Conservation (phyloP, 139 green algal species). For the Coelastrella sp. region DNA sequence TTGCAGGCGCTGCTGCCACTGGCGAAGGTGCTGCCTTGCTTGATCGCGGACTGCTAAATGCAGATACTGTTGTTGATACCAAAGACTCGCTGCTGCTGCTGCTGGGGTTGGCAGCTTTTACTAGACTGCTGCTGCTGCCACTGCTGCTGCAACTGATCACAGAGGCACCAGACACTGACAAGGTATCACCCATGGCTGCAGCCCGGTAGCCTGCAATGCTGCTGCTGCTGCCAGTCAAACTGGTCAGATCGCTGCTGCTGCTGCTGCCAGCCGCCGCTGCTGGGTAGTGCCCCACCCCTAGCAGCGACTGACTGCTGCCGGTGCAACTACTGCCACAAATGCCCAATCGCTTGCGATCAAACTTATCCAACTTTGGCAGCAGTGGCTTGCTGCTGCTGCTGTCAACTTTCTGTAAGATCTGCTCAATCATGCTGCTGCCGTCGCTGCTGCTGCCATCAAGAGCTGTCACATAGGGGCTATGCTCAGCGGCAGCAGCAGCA, state of each 20-base stretch:
- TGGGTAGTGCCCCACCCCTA: neutral
- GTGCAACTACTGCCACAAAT: constrained; percentile 17
- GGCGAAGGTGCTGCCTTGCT: neutral
- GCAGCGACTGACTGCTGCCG: neutral
- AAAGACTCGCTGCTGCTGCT: neutral
- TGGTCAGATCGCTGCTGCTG: neutral
- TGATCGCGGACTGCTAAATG: neutral
- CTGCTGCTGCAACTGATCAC: neutral
- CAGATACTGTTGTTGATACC: neutral
- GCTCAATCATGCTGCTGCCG: neutral
- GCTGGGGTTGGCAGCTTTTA: neutral
- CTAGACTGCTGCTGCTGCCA: neutral
- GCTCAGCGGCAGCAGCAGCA: neutral
- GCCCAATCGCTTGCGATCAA: neutral
- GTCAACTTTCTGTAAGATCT: neutral
- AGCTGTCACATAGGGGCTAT: neutral
- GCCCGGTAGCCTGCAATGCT: neutral
- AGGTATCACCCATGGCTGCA: neutral
- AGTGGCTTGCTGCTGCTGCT: neutral
- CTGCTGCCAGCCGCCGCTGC: neutral
- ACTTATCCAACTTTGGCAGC: neutral
- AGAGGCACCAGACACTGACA: neutral
- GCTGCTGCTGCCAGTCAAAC: neutral
- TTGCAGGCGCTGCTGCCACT: neutral
- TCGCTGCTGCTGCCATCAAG: neutral